phyloP scores from a whole-genome alignment of 2,329 filamentous ascomycete genomes.

The Colletotrichum somersetense region DNA sequence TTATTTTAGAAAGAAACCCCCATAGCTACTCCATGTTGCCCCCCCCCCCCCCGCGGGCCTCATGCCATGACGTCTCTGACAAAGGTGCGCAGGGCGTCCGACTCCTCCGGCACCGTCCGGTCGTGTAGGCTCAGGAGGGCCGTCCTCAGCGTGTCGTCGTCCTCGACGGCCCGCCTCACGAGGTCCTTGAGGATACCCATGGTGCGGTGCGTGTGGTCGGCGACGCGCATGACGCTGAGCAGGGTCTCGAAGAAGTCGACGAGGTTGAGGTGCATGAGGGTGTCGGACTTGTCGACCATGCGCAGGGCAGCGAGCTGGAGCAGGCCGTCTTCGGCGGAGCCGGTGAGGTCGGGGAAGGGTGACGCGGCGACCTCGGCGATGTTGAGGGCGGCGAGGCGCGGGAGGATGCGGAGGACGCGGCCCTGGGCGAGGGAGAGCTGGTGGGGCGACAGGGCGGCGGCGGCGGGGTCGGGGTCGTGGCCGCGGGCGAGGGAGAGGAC shows the following conservation, averaged over 20 bases:
- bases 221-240: constrained; percentile 61
- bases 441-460: constrained; percentile 46
- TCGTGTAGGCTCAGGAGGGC: constrained; percentile 60
- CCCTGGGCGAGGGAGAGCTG: constrained; percentile 66
- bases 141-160: constrained; percentile 55
- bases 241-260: constrained; percentile 67
- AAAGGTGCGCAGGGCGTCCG: constrained; percentile 60
- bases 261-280: constrained; percentile 63
- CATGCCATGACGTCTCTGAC: constrained; percentile 55
- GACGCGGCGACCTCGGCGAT: constrained; percentile 55
- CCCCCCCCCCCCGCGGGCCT: neutral
- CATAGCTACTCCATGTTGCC: too few species aligned
- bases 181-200: constrained; percentile 50
- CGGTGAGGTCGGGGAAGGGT: constrained; percentile 51
- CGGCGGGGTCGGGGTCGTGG: constrained; percentile 45
- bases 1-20: neutral
- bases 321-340: constrained; percentile 53
- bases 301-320: constrained; percentile 64
- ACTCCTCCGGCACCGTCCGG: constrained; percentile 64
- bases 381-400: constrained; percentile 63
- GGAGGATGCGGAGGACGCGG: constrained; percentile 64
- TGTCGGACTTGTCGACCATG: constrained; percentile 65
- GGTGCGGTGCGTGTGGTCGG: constrained; percentile 49
- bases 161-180: constrained; percentile 55
- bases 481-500: constrained; percentile 56